Conservation (phyloP, 192 early-diverging fungal species). For the Dimargaris verticillata region DNA sequence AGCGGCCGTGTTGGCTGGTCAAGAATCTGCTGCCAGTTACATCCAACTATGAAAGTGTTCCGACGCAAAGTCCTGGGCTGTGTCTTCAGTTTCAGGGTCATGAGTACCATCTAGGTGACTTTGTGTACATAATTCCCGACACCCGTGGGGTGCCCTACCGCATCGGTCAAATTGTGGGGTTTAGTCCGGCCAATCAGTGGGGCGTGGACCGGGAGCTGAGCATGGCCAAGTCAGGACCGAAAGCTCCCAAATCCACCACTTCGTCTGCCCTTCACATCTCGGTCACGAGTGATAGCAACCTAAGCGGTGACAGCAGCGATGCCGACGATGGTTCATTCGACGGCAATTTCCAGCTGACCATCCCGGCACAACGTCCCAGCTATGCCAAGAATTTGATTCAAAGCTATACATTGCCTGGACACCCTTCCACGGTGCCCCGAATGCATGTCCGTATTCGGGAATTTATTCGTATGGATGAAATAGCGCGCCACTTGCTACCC, state of each 20-base stretch:
- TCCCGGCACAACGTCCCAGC: too few species aligned
- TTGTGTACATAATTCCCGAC: conserved; percentile 34
- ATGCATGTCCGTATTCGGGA: conserved; percentile 1
- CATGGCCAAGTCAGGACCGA: too few species aligned
- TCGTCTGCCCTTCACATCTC: background rate
- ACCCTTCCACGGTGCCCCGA: background rate
- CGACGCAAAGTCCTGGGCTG: conserved; percentile 5
- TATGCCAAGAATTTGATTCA: background rate
- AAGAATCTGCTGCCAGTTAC: background rate
- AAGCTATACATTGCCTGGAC: background rate
- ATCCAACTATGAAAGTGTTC: background rate
- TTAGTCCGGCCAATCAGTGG: conserved; percentile 7
- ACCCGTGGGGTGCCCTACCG: conserved; percentile 27
- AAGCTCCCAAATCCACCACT: background rate
- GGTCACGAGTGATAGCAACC: background rate
- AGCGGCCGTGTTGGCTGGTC: background rate
- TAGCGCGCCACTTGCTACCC: background rate
- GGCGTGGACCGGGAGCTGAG: background rate
- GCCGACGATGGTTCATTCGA: background rate
- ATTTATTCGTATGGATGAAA: conserved; percentile 7
- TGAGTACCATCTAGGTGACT: conserved; percentile 37
- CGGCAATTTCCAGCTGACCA: background rate
- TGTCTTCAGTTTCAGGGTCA: conserved; percentile 15
- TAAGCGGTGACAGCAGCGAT: background rate
- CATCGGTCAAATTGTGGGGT: conserved; percentile 32